Evolutionary conservation across 306 rosid species (phyloP), one percentile per base, ranked within the genome.

Genomic region (Crotalaria pallida): DNA sequence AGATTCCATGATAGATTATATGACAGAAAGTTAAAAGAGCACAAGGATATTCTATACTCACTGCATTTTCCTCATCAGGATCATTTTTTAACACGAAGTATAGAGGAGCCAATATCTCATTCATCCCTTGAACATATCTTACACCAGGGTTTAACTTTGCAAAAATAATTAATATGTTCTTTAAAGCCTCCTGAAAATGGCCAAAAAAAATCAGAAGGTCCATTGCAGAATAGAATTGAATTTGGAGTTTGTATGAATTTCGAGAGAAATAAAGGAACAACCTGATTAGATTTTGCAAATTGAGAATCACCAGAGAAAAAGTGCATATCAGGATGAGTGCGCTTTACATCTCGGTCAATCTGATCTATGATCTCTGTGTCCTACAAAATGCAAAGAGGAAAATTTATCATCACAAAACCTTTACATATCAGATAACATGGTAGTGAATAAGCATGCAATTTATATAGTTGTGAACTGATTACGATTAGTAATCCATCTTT

Each of bases 71-170:
- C 80, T 86, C 93, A 36, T 91, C 97, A 1, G 96, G 96, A 62
- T 95, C 97, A 85, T 80, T 88, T 84, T 78, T 95, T 65, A 91
- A 89, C 44, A 95, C 92, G 67, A 87, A 95, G 83, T 66, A 95
- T 59, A 95, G 74, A 77, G 99, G 97, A 62, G 99, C 99, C 87
- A 95, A 82, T 77, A 95, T 49, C 79, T 95, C 99, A 77, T 95
- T 95, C 99, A 95, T 95, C 81, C 97, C 97, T 72, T 95, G 99
- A 77, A 95, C 99, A 91, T 95, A 95, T 89, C 89, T 83, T 75
- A 95, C 90, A 21, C 99, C 99, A 1, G 99, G 99, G 72, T 95
- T 95, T 86, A 95, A 82, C 86, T 95, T 91, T 1, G 97, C 97
- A 79, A 95, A 95, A 68, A 95, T 65, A 65, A 91, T 83, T 83